phyloP scores from a whole-genome alignment of 768 basidiomycete genomes.

The Gautieria morchelliformis region DNA sequence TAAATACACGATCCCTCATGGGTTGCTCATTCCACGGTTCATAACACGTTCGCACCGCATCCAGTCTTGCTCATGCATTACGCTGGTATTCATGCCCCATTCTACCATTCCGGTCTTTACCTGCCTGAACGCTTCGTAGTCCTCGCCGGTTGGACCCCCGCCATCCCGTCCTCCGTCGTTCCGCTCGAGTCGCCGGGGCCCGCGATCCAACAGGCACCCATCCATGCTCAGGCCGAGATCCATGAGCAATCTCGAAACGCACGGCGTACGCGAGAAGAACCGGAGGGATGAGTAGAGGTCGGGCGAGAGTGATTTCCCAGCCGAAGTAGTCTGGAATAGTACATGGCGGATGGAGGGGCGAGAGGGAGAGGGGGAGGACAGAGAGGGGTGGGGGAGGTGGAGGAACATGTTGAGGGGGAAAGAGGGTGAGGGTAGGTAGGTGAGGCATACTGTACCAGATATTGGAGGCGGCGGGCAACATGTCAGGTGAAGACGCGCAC shows the following conservation, averaged over 20 bases:
- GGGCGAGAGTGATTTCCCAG: constrained; percentile 29
- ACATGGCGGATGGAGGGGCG: constrained; percentile 11
- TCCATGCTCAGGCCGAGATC: constrained; percentile 18
- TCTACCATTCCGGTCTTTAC: constrained; percentile 1
- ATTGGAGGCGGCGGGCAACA: constrained; percentile 8
- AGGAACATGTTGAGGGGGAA: constrained; percentile 38
- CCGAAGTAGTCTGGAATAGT: constrained; percentile 26
- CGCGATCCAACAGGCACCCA: constrained; percentile 20
- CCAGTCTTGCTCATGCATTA: constrained; percentile 49
- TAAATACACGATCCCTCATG: constrained; percentile 24
- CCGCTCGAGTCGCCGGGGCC: constrained; percentile 21
- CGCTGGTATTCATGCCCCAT: constrained; percentile 22
- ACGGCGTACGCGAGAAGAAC: constrained; percentile 29
- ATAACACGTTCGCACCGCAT: constrained; percentile 38
- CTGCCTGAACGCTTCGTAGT: constrained; percentile 30
- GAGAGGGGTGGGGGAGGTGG: constrained; percentile 55
- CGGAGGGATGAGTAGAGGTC: constrained; percentile 24
- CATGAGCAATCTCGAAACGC: constrained; percentile 16
- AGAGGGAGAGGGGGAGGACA: constrained; percentile 34
- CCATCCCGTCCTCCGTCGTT: constrained; percentile 21
- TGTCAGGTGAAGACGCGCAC: constrained; percentile 13
- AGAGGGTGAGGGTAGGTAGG: constrained; percentile 12
- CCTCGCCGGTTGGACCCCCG: constrained; percentile 29
- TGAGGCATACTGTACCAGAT: neutral
- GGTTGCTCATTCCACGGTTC: constrained; percentile 22